phyloP scores from a whole-genome alignment of 441 rosid species.

The Cnidoscolus chayamansa region DNA sequence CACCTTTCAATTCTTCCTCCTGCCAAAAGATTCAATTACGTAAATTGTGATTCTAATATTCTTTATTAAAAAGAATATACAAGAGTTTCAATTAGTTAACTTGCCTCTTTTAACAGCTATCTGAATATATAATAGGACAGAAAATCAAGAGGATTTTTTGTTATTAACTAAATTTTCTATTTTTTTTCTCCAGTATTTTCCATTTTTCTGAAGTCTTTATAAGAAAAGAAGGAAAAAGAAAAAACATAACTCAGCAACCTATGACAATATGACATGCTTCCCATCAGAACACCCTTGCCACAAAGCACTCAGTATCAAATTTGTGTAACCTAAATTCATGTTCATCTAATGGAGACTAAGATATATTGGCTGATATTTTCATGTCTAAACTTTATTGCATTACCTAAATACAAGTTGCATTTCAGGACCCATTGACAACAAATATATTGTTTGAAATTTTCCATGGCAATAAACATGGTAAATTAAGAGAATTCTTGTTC shows the following conservation, averaged over 20 bases:
- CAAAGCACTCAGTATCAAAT: background rate
- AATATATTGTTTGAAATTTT: background rate
- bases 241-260: slow-evolving; percentile 2
- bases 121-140: background rate
- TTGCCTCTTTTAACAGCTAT: background rate
- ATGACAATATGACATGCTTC: background rate
- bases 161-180: background rate
- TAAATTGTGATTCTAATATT: background rate
- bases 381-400: background rate
- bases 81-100: background rate
- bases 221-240: background rate
- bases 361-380: too few species aligned
- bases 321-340: background rate
- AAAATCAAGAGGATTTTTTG: background rate
- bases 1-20: slow-evolving; percentile 86
- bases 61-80: background rate
- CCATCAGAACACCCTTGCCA: background rate
- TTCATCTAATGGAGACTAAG: background rate
- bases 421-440: background rate
- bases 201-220: background rate
- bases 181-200: background rate
- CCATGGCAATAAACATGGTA: background rate
- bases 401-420: background rate
- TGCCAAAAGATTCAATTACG: slow-evolving; percentile 23
- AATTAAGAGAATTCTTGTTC: background rate